Evolutionary conservation across 2,329 filamentous ascomycete genomes (phyloP).

Genomic region (Didymella keratinophila): DNA sequence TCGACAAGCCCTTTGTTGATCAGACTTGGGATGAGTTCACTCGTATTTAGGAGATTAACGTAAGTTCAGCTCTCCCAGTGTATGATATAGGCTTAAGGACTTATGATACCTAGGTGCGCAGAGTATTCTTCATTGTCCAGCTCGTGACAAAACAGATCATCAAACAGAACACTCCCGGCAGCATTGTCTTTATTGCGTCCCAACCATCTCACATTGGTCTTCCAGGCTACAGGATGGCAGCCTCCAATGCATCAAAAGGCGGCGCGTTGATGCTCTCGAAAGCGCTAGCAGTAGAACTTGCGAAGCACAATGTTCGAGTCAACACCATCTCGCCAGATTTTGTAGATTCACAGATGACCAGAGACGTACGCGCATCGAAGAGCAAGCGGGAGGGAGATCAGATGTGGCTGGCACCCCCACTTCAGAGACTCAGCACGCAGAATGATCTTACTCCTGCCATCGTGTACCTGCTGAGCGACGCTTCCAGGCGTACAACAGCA

Average conservation of each 20-base stretch:
- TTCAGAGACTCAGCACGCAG: conserved; percentile 52
- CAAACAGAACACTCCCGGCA: neutral
- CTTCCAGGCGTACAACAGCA: neutral
- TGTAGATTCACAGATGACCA: conserved; percentile 33
- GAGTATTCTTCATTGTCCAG: neutral
- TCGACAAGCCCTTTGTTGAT: neutral
- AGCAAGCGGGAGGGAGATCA: conserved; percentile 24
- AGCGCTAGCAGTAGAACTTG: neutral
- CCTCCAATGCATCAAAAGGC: neutral
- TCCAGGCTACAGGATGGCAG: neutral
- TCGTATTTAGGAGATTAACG: neutral
- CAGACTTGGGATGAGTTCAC: neutral
- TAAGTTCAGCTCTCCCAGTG: neutral
- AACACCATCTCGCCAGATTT: neutral
- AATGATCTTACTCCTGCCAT: conserved; percentile 52
- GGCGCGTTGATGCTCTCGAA: neutral
- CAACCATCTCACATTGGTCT: neutral
- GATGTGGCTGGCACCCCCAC: conserved; percentile 42
- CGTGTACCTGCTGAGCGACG: neutral
- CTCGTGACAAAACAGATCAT: neutral
- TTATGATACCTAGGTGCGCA: neutral
- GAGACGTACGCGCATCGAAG: conserved; percentile 27
- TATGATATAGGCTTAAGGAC: neutral
- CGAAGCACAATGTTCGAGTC: neutral
- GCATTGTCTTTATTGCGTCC: neutral